Evolutionary conservation across 1,139 yeast genomes (phyloP).

Genomic region (Pichia terricola): DNA sequence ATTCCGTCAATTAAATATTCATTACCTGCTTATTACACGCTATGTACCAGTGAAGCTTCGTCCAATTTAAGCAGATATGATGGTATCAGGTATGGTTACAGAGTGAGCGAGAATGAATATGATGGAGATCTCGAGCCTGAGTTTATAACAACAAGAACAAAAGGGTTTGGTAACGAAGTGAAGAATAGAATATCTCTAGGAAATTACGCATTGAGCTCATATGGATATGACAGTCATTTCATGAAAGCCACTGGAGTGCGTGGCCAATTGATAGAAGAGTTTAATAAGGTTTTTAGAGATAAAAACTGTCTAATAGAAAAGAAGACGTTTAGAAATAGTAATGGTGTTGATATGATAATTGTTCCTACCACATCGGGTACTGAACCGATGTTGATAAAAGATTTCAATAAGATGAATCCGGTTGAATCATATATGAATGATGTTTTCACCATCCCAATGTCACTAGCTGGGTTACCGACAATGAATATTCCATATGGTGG

Average conservation of each 20-base stretch:
- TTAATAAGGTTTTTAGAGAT: conserved; percentile 51
- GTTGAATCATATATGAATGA: conserved; percentile 70
- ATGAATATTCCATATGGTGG: conserved; percentile 56
- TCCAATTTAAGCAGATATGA: conserved; percentile 86
- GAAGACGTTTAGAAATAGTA: conserved; percentile 24
- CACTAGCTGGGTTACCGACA: conserved; percentile 86
- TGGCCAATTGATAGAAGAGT: conserved; percentile 48
- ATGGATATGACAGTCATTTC: conserved; percentile 69
- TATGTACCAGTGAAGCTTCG: conserved; percentile 90
- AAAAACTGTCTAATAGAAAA: conserved; percentile 33
- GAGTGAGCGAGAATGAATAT: conserved; percentile 25
- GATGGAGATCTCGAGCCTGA: conserved; percentile 18
- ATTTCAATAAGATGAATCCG: conserved; percentile 34
- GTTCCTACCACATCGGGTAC: conserved; percentile 52
- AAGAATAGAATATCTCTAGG: conserved; percentile 78
- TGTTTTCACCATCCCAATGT: conserved; percentile 80
- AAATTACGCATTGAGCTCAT: conserved; percentile 70
- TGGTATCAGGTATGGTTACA: conserved; percentile 74
- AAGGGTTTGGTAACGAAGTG: conserved; percentile 74
- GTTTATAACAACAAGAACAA: conserved; percentile 51
- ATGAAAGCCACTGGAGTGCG: conserved; percentile 67
- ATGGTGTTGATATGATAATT: conserved; percentile 53
- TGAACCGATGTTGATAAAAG: conserved; percentile 43
- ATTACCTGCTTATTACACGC: conserved; percentile 76
- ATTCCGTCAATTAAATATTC: conserved; percentile 59